A percentile compares a stretch with the other conserved stretches of the same genome.
These are phyloP conservation scores for Colletotrichum karsti DNA, from an alignment of 2,329 filamentous ascomycete genomes.

Conservation along the genomic window DNA sequence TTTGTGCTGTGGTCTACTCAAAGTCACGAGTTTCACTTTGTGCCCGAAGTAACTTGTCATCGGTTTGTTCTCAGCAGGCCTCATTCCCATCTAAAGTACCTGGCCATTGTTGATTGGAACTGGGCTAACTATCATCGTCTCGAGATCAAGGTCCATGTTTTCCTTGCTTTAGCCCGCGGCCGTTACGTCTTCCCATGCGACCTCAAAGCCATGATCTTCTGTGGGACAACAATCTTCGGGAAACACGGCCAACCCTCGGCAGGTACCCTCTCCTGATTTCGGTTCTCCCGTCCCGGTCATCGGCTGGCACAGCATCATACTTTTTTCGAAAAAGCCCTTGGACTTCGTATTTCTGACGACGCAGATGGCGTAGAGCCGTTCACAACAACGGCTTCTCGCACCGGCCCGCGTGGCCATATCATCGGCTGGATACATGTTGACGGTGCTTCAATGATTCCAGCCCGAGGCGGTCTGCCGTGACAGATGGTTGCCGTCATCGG, in stretches of 20 bases:
- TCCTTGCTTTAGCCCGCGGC: neutral
- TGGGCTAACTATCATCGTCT: neutral
- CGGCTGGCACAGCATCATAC: neutral
- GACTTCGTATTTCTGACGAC: neutral
- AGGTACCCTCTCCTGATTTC: slow-evolving; percentile 11
- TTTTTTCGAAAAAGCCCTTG: neutral
- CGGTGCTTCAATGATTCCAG: neutral
- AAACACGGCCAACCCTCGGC: neutral
- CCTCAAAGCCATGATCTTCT: neutral
- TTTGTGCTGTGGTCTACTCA: neutral
- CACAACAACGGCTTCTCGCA: slow-evolving; percentile 14
- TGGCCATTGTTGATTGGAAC: neutral
- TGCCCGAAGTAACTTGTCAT: neutral
- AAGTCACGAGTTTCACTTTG: neutral
- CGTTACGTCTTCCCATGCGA: neutral
- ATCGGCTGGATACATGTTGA: slow-evolving; percentile 10
- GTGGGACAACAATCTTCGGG: slow-evolving; percentile 10
- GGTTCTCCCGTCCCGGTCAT: neutral
- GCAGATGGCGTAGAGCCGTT: neutral
- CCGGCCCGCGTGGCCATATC: slow-evolving; percentile 16
- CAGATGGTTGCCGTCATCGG: neutral
- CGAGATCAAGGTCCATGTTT: neutral
- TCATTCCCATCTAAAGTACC: neutral
- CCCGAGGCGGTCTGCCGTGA: neutral
- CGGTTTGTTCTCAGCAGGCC: neutral